Conservation (phyloP, 202 grass and related monocot species). For the Digitaria exilis region DNA sequence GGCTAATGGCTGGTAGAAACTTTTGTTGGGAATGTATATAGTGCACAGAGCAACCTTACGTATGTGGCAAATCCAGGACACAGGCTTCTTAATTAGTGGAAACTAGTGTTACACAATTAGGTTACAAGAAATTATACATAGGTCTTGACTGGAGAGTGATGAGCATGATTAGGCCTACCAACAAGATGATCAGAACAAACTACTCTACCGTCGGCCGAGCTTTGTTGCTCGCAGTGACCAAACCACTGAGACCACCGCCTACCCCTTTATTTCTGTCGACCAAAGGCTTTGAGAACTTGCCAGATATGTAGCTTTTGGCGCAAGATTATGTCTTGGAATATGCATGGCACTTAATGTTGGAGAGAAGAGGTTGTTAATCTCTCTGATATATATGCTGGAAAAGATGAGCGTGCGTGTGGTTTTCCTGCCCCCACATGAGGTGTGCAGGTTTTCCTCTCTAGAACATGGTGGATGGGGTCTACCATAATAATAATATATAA, state of each 20-base stretch:
- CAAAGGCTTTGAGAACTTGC: constrained; percentile 19
- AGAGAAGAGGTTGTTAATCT: background rate
- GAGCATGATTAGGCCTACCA: constrained; percentile 37
- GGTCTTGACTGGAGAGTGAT: constrained; percentile 11
- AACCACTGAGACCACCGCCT: constrained; percentile 2
- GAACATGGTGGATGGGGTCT: constrained; percentile 15
- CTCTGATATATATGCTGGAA: background rate
- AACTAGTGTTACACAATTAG: background rate
- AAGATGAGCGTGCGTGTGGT: background rate
- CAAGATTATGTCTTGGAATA: constrained; percentile 35
- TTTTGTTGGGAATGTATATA: background rate
- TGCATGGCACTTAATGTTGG: background rate
- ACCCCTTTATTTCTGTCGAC: constrained; percentile 10
- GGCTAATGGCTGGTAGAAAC: background rate
- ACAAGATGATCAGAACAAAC: constrained; percentile 28
- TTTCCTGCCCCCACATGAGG: background rate
- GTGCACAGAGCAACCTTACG: background rate
- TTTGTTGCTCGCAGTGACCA: constrained; percentile 29
- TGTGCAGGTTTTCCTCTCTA: background rate
- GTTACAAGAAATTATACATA: background rate
- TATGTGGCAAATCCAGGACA: background rate
- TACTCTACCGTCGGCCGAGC: background rate
- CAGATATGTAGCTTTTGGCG: background rate
- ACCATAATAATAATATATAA: too few species aligned
- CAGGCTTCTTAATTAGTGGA: background rate